Evolutionary conservation across 768 basidiomycete genomes (phyloP).

Genomic region (Boletales sp.): DNA sequence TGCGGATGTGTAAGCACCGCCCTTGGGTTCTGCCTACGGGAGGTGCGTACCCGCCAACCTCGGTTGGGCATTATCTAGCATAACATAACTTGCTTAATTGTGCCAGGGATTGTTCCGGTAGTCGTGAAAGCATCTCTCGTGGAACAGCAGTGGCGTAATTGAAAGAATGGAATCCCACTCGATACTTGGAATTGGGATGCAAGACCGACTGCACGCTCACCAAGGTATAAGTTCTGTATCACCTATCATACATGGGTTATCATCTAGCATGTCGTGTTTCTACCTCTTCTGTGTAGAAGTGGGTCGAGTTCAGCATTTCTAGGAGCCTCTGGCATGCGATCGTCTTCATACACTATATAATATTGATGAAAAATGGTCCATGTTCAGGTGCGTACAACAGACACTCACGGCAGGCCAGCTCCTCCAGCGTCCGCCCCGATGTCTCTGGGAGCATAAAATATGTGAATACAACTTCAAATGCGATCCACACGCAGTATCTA

Average conservation of each 20-base stretch:
- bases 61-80: too few species aligned
- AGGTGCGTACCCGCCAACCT: conserved; percentile 40
- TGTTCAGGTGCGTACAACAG: not conserved
- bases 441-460: conserved; percentile 20
- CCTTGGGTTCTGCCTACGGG: conserved; percentile 55
- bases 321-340: not conserved
- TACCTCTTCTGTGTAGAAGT: too few species aligned
- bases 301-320: not conserved
- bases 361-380: conserved; percentile 18
- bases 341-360: conserved; percentile 2
- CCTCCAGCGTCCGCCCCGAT: conserved; percentile 17
- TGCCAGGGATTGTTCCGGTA: conserved; percentile 24
- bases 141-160: conserved; percentile 1
- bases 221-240: too few species aligned
- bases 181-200: too few species aligned
- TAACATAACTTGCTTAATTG: not conserved
- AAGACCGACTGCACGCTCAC: too few species aligned
- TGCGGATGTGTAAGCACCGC: conserved; percentile 43
- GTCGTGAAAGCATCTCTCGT: conserved; percentile 15
- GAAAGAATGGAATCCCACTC: not conserved
- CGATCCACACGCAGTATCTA: conserved; percentile 18
- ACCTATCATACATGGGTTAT: too few species aligned
- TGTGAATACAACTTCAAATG: conserved; percentile 11
- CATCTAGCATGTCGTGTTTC: too few species aligned
- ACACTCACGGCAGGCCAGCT: conserved; percentile 15